Evolutionary conservation across 805 yeast species (phyloP).

Genomic region (Tetrapisispora iriomotensis): DNA sequence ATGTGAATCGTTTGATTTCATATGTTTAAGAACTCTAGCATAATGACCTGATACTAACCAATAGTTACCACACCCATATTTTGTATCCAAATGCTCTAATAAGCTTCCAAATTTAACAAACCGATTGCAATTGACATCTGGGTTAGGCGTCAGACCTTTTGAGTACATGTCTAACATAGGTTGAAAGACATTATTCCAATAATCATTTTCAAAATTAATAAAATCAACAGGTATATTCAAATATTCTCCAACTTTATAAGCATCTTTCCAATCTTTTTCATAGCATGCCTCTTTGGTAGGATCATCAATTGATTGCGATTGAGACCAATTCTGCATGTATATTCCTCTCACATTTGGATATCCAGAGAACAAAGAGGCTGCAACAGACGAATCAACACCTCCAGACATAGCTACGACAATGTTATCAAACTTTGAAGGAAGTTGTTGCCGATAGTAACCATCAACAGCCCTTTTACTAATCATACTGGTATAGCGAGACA

Average conservation of each 20-base stretch:
- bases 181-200: conserved; percentile 85
- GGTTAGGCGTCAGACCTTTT: conserved; percentile 81
- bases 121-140: conserved; percentile 82
- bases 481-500: conserved; percentile 6
- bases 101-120: conserved; percentile 81
- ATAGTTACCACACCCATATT: conserved; percentile 39
- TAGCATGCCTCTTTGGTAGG: conserved; percentile 49
- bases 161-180: conserved; percentile 78
- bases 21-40: conserved; percentile 38
- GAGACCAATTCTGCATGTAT: conserved; percentile 90
- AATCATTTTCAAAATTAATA: conserved; percentile 79
- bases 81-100: conserved; percentile 40
- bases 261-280: conserved; percentile 86
- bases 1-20: conserved; percentile 29
- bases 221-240: conserved; percentile 61
- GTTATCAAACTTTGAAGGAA: conserved; percentile 45
- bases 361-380: conserved; percentile 60
- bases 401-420: conserved; percentile 88
- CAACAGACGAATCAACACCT: conserved; percentile 91
- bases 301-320: conserved; percentile 21
- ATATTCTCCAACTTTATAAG: conserved; percentile 49
- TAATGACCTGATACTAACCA: conserved; percentile 92
- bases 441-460: conserved; percentile 10
- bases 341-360: conserved; percentile 61
- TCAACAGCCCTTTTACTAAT: conserved; percentile 7